A percentile compares a stretch with the other conserved stretches of the same genome.
These are phyloP conservation scores for Saccharomycopsis selenospora DNA, from an alignment of 805 yeast species.

Conservation along the genomic window DNA sequence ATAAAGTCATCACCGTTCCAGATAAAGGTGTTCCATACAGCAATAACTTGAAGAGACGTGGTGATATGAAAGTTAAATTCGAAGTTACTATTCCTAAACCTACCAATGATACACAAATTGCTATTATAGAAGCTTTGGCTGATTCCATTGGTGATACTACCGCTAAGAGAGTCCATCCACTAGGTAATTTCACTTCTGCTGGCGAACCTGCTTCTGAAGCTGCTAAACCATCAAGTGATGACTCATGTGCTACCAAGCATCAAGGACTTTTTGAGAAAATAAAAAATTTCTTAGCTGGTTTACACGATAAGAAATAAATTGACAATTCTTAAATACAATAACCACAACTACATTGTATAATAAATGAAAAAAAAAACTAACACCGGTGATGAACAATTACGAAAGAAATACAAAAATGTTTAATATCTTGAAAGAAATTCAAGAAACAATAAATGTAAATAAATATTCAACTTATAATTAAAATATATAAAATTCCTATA, in stretches of 20 bases:
- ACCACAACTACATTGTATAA: too few relatives aligned
- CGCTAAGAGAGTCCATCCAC: constrained; percentile 64
- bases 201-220: neutral
- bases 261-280: constrained; percentile 19
- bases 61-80: constrained; percentile 71
- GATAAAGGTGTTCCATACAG: constrained; percentile 80
- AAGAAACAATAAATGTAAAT: too few relatives aligned
- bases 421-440: too few relatives aligned
- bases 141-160: constrained; percentile 75
- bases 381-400: too few relatives aligned
- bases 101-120: constrained; percentile 74
- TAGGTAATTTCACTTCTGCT: constrained; percentile 23
- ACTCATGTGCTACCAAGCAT: constrained; percentile 1
- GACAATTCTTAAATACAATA: too few relatives aligned
- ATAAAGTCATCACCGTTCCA: constrained; percentile 66
- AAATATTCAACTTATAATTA: too few relatives aligned
- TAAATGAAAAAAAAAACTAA: too few relatives aligned
- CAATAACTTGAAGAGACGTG: constrained; percentile 50
- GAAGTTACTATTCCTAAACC: constrained; percentile 70
- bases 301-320: neutral
- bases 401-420: too few relatives aligned
- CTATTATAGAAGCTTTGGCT: constrained; percentile 88
- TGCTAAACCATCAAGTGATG: neutral
- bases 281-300: constrained; percentile 10
- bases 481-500: too few relatives aligned